A percentile compares a stretch with the other conserved stretches of the same genome.
Evolutionary conservation across 441 rosid genomes (phyloP).

Genomic region (Jatropha podagrica): DNA sequence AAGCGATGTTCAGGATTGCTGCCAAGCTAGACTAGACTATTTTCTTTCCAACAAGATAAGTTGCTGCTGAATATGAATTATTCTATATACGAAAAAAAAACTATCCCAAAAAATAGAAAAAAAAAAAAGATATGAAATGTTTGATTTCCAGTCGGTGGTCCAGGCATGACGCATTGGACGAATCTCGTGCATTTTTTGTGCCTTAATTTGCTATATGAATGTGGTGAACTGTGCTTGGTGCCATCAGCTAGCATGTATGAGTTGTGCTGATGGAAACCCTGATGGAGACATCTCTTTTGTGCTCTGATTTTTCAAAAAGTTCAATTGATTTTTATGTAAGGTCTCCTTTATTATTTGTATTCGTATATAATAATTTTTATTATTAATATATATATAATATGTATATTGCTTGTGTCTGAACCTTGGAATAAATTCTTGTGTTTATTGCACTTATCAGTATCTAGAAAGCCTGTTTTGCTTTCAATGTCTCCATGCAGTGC

Average conservation of each 20-base stretch:
- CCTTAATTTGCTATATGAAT: slow-evolving; percentile 43
- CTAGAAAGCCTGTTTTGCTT: slow-evolving; percentile 47
- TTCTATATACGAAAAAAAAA: slow-evolving; percentile 25
- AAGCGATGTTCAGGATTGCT: slow-evolving; percentile 25
- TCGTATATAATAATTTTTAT: too few relatives aligned
- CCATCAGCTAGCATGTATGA: slow-evolving; percentile 41
- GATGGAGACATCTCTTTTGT: slow-evolving; percentile 46
- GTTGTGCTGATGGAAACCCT: slow-evolving; percentile 51
- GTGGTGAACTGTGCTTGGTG: slow-evolving; percentile 50
- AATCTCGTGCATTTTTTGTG: slow-evolving; percentile 40
- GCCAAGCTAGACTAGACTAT: slow-evolving; percentile 13
- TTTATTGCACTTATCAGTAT: slow-evolving; percentile 48
- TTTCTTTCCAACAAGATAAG: slow-evolving; percentile 36
- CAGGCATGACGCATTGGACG: slow-evolving; percentile 35
- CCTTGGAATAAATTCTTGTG: slow-evolving; percentile 57
- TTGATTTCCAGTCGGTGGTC: slow-evolving; percentile 33
- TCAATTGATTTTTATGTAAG: slow-evolving; percentile 37
- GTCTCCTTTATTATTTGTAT: slow-evolving; percentile 23
- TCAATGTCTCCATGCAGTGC: slow-evolving; percentile 37
- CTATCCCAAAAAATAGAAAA: slow-evolving; percentile 11
- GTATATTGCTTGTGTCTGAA: slow-evolving; percentile 36
- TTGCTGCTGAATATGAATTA: slow-evolving; percentile 42
- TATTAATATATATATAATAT: slow-evolving; percentile 8
- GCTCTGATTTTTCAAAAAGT: slow-evolving; percentile 34
- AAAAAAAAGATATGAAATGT: neutral